A percentile compares a stretch with the other conserved stretches of the same genome.
phyloP scores from a whole-genome alignment of 225 moss, liverwort and hornwort species.

The Polytrichum formosum region DNA sequence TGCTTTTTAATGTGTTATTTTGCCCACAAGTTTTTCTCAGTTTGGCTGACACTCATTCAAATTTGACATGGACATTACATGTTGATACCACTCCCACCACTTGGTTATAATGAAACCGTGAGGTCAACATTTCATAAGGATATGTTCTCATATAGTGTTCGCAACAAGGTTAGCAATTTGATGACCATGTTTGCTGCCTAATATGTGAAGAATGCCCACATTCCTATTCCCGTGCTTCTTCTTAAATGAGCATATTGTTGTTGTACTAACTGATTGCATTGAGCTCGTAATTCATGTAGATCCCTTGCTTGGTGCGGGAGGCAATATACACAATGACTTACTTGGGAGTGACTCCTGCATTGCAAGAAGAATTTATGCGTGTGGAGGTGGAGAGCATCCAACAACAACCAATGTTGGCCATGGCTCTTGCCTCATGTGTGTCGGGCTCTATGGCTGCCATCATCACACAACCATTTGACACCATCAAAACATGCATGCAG shows the following conservation, averaged over 20 bases:
- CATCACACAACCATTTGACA: slow-evolving; percentile 63
- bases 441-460: slow-evolving; percentile 31
- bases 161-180: too few species aligned
- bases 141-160: too few species aligned
- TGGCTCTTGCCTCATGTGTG: slow-evolving; percentile 44
- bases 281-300: slow-evolving; percentile 13
- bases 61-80: too few species aligned
- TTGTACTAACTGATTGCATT: background rate
- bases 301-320: slow-evolving; percentile 53
- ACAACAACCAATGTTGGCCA: slow-evolving; percentile 28
- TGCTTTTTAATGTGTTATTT: too few species aligned
- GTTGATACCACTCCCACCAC: too few species aligned
- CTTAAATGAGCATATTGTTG: too few species aligned
- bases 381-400: slow-evolving; percentile 8
- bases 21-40: too few species aligned
- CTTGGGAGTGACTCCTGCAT: slow-evolving; percentile 29
- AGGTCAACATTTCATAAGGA: too few species aligned
- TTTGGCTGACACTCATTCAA: too few species aligned
- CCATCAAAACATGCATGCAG: slow-evolving; percentile 71
- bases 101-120: too few species aligned
- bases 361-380: slow-evolving; percentile 31
- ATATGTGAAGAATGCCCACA: too few species aligned
- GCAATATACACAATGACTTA: slow-evolving; percentile 36
- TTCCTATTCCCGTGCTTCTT: background rate
- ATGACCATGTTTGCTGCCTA: too few species aligned